Evolutionary conservation across 2,329 filamentous ascomycete species (phyloP), one percentile per base, ranked within the genome.

Genomic region (Penicillium concentricum): DNA sequence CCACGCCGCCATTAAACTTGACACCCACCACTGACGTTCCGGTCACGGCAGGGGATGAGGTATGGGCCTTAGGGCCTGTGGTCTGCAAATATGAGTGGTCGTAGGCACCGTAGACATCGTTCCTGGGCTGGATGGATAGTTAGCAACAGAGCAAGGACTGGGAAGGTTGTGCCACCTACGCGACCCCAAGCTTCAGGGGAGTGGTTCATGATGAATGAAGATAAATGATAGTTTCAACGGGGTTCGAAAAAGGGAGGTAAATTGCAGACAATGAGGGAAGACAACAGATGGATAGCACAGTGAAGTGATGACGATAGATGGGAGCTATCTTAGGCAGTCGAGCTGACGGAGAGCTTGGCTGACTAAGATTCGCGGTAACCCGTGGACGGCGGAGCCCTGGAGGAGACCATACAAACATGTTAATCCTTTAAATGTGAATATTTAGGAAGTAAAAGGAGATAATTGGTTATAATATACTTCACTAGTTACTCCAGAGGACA

Each of bases 41-140:
- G 51, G 94, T 99, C 61, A 99, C 94, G 66, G 96, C 88, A 69
- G 94, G 94, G 32, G 87, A 87, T 78, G 96, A 92, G 54, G 94
- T 97, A 78, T 95, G 91, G 71, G 92, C 86, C 73, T 86, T 92
- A 57, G 92, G 91, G 52, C 81, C 83, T 24, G 79, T 70, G 50
- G 78, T 80, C 68, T 90, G 85, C 73, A 97, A 87, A 76, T 93
- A 92, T 57, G 92, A 90, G 72, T 83, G 81, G 79, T 97, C 91
- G 78, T 99, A 99, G 70, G 89, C 82, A 69, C 94, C 94, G 79
- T 97, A 99, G 72, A 97, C 83, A 77, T 99, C 94, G 78, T 99
- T 91, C 84, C 94, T 89, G 73, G 94, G 94, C 94, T 99, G 59
- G 22, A 45, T 51, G 70, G 61, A 53, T 58, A 56, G 69, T 80